Conservation (phyloP, 192 early-diverging fungal species). For the Phlyctochytrium planicorne region DNA sequence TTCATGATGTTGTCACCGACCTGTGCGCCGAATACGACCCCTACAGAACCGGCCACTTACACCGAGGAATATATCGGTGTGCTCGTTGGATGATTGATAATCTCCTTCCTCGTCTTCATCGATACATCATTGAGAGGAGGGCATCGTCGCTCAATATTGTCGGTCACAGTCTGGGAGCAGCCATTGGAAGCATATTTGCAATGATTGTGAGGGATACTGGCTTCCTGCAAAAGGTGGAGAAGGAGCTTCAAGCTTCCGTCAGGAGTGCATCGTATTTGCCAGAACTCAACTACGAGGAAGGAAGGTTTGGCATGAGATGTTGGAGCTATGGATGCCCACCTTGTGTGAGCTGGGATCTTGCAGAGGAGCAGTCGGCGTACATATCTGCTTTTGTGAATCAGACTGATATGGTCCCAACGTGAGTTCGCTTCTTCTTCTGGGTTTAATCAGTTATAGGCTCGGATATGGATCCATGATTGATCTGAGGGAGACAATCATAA, state of each 20-base stretch:
- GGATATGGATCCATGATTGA: constrained; percentile 4
- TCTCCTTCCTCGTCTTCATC: constrained; percentile 29
- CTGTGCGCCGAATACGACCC: constrained; percentile 35
- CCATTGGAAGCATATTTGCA: constrained; percentile 27
- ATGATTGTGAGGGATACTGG: constrained; percentile 21
- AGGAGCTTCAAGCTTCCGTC: neutral
- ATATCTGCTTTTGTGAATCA: neutral
- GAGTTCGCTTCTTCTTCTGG: neutral
- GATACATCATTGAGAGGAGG: constrained; percentile 28
- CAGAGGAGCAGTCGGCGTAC: neutral
- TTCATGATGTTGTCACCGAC: constrained; percentile 33
- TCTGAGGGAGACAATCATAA: constrained; percentile 6
- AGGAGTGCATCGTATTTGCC: neutral
- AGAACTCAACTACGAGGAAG: neutral
- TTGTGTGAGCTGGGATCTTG: constrained; percentile 3
- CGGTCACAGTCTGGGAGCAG: constrained; percentile 40
- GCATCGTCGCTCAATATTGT: constrained; percentile 27
- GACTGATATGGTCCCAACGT: constrained; percentile 5
- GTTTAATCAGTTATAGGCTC: neutral
- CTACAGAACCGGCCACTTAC: constrained; percentile 32
- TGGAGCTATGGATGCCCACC: neutral
- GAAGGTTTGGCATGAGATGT: neutral
- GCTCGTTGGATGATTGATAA: constrained; percentile 30
- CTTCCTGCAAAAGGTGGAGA: neutral
- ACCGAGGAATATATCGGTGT: constrained; percentile 29